Percentiles rank a stretch among this genome's conserved stretches.
Conservation (phyloP, 2,329 filamentous ascomycete genomes). For the Bipolaris victoriae region DNA sequence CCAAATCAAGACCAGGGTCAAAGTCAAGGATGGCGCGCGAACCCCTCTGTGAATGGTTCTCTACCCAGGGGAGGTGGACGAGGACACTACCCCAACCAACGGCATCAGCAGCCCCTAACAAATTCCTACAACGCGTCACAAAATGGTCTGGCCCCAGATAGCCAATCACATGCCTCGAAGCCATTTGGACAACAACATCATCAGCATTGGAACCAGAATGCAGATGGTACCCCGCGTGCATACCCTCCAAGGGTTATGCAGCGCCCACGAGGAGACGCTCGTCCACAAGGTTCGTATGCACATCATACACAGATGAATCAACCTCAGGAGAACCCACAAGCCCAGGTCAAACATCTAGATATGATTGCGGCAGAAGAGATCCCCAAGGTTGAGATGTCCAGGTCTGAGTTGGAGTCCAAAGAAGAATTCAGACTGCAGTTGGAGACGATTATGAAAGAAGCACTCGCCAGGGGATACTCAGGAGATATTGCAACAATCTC, state of each 20-base stretch:
- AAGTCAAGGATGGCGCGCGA: constrained; percentile 12
- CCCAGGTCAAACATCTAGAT: constrained; percentile 54
- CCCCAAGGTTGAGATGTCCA: constrained; percentile 66
- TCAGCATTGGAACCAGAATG: constrained; percentile 5
- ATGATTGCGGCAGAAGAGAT: constrained; percentile 56
- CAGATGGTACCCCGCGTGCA: not conserved
- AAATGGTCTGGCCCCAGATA: not conserved
- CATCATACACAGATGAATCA: constrained; percentile 25
- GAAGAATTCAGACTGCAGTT: constrained; percentile 71
- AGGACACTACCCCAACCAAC: constrained; percentile 13
- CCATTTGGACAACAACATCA: constrained; percentile 9
- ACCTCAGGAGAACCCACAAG: constrained; percentile 33
- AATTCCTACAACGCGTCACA: constrained; percentile 4
- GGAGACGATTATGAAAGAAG: constrained; percentile 67
- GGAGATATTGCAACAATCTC: constrained; percentile 64
- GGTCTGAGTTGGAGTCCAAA: constrained; percentile 70
- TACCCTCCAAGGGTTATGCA: constrained; percentile 30
- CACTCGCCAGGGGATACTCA: constrained; percentile 57
- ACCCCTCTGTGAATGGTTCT: constrained; percentile 4
- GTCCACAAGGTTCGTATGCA: constrained; percentile 19
- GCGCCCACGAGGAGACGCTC: constrained; percentile 25
- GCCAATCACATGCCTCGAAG: constrained; percentile 1
- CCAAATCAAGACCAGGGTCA: constrained; percentile 19
- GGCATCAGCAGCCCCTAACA: constrained; percentile 15
- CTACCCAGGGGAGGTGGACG: constrained; percentile 18